Conservation (phyloP, 2,329 filamentous ascomycete species). For the Alternaria triticina region DNA sequence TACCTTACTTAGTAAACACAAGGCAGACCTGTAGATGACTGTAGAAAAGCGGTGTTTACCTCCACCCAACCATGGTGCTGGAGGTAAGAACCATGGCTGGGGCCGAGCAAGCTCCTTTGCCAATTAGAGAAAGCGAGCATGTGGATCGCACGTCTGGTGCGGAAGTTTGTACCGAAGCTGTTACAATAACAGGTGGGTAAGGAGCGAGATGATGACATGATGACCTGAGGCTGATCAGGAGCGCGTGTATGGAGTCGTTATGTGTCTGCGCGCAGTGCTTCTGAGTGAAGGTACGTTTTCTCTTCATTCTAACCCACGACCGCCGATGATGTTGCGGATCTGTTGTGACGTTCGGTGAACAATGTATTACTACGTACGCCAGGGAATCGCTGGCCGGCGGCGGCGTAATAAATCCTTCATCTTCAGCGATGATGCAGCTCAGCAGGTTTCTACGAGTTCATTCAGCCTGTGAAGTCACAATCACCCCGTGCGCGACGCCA, state of each 20-base stretch:
- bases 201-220: neutral
- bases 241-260: neutral
- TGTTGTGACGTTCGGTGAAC: neutral
- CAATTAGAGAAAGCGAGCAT: neutral
- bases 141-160: neutral
- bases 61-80: neutral
- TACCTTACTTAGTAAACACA: neutral
- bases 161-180: neutral
- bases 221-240: neutral
- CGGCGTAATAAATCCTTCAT: neutral
- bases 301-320: neutral
- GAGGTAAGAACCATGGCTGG: neutral
- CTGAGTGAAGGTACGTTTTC: neutral
- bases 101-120: neutral
- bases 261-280: neutral
- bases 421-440: neutral
- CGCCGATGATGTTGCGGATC: neutral
- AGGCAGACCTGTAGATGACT: neutral
- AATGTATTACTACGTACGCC: neutral
- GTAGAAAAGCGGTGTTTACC: neutral
- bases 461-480: neutral
- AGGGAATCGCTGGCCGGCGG: neutral
- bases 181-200: neutral
- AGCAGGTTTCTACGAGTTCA: neutral
- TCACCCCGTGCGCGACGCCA: neutral